These are phyloP conservation scores for Polyplosphaeria fusca DNA, from an alignment of 495 filamentous ascomycete species.

Conservation along the genomic window DNA sequence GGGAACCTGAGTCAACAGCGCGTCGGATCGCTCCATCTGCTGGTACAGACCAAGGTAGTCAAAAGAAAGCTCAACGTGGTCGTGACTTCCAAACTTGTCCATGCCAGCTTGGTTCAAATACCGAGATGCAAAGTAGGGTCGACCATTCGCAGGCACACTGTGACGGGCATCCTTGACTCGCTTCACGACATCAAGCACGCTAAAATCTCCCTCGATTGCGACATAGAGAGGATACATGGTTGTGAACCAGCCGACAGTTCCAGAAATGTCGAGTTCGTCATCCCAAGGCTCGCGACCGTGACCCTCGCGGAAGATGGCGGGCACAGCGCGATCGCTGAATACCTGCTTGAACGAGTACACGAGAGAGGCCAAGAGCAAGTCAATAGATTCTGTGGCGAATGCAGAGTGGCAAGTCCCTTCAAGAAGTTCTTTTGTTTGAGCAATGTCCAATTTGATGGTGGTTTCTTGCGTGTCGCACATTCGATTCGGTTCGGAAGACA, in stretches of 20 bases:
- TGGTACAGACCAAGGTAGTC: conserved; percentile 25
- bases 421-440: conserved; percentile 23
- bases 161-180: conserved; percentile 19
- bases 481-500: conserved; percentile 13
- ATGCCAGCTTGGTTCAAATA: conserved; percentile 19
- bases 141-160: conserved; percentile 21
- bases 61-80: conserved; percentile 22
- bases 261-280: conserved; percentile 20
- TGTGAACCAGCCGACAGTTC: conserved; percentile 28
- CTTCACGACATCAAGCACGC: conserved; percentile 22
- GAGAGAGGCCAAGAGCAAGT: conserved; percentile 20
- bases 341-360: conserved; percentile 18
- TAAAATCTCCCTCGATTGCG: conserved; percentile 2
- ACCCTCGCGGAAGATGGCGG: conserved; percentile 19
- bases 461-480: conserved; percentile 17
- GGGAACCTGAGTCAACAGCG: conserved; percentile 17
- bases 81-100: conserved; percentile 12
- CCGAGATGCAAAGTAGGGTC: conserved; percentile 23
- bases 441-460: conserved; percentile 10
- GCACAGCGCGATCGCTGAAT: conserved; percentile 21
- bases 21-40: conserved; percentile 24
- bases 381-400: conserved; percentile 21
- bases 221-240: conserved; percentile 29
- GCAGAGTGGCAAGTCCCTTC: conserved; percentile 13
- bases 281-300: conserved; percentile 26